Conservation (phyloP, 805 yeast species). For the Suhomyces faveliae region DNA sequence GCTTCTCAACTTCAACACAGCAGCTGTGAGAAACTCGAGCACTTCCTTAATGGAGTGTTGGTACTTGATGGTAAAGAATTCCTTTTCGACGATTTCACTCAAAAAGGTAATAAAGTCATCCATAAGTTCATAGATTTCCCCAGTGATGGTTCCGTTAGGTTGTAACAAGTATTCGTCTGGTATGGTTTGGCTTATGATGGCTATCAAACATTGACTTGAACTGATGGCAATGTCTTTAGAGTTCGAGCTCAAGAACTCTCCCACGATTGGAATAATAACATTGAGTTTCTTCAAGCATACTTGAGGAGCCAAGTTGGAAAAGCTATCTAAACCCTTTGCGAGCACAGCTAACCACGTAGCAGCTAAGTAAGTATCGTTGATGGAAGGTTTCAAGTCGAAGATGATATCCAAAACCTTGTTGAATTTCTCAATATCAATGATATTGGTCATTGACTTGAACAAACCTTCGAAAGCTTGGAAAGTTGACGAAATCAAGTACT, state of each 20-base stretch:
- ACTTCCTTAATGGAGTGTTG: slow-evolving; percentile 75
- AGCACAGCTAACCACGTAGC: slow-evolving; percentile 95
- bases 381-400: slow-evolving; percentile 76
- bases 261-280: slow-evolving; percentile 44
- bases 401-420: slow-evolving; percentile 65
- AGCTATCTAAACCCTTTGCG: slow-evolving; percentile 67
- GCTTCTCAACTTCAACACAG: slow-evolving; percentile 60
- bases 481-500: slow-evolving; percentile 76
- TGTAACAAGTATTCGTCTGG: slow-evolving; percentile 57
- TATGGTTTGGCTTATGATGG: slow-evolving; percentile 66
- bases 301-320: slow-evolving; percentile 31
- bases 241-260: slow-evolving; percentile 68
- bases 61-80: slow-evolving; percentile 68
- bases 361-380: slow-evolving; percentile 79
- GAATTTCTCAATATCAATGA: slow-evolving; percentile 62
- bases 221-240: slow-evolving; percentile 62
- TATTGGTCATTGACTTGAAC: slow-evolving; percentile 62
- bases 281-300: slow-evolving; percentile 58
- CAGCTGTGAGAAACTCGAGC: slow-evolving; percentile 62
- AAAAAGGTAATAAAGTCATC: slow-evolving; percentile 54
- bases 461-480: slow-evolving; percentile 82
- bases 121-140: slow-evolving; percentile 51
- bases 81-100: slow-evolving; percentile 51
- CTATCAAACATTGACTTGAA: slow-evolving; percentile 84
- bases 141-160: slow-evolving; percentile 46